phyloP scores from a whole-genome alignment of 208 protist genomes.

The Leishmania braziliensis region DNA sequence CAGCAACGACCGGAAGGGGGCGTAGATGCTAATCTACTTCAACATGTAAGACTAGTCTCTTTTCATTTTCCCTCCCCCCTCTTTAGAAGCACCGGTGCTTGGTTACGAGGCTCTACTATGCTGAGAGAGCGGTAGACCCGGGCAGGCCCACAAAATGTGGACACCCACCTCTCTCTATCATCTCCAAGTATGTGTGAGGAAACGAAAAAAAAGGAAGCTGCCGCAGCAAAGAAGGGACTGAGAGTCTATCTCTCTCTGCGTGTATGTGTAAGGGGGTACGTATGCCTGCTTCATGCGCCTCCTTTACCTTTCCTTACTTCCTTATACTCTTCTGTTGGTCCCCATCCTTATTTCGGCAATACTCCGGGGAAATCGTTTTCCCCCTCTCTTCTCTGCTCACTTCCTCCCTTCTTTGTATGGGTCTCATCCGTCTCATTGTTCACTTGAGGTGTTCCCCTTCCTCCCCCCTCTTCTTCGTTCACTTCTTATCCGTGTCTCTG shows the following conservation, averaged over 20 bases:
- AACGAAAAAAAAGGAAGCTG: not conserved
- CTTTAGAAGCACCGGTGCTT: not conserved
- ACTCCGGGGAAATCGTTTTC: not conserved
- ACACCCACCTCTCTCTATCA: not conserved
- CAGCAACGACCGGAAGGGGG: not conserved
- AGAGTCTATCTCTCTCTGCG: not conserved
- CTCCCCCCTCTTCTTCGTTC: not conserved
- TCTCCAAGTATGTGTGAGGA: not conserved
- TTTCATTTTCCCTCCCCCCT: not conserved
- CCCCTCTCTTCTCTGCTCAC: not conserved
- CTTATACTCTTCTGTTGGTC: not conserved
- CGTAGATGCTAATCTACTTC: not conserved
- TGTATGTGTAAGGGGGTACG: not conserved
- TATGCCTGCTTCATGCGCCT: constrained; percentile 8
- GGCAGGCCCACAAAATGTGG: not conserved
- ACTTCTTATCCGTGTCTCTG: too few relatives aligned
- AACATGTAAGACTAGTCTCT: not conserved
- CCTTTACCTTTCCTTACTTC: constrained; percentile 16
- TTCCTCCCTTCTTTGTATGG: not conserved
- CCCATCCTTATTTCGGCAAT: not conserved
- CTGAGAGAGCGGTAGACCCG: not conserved
- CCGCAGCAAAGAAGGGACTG: too few relatives aligned
- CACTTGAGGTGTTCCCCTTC: not conserved
- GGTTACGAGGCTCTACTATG: not conserved
- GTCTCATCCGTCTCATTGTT: not conserved